Evolutionary conservation across 2,329 filamentous ascomycete genomes (phyloP).

Genomic region (Botryotinia narcissicola): DNA sequence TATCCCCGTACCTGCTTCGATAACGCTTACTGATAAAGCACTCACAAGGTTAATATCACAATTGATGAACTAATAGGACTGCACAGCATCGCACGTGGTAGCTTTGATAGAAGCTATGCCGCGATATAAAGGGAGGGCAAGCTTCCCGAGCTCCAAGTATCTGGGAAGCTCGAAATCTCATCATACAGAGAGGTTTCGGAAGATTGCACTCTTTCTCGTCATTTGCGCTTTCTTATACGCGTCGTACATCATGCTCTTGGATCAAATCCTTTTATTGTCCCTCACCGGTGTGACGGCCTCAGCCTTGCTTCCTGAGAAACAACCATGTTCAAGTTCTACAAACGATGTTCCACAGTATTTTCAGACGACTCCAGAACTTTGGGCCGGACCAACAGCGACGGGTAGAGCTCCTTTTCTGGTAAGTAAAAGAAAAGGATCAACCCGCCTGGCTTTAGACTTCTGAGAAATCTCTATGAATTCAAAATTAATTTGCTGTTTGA

Average conservation of each 20-base stretch:
- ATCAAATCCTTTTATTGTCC: constrained; percentile 13
- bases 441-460: too few relatives aligned
- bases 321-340: constrained; percentile 3
- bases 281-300: constrained; percentile 16
- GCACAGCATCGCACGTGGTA: not conserved
- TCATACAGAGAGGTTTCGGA: constrained; percentile 4
- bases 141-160: not conserved
- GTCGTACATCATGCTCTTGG: constrained; percentile 21
- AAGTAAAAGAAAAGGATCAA: not conserved
- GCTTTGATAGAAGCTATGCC: constrained; percentile 3
- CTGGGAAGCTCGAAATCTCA: not conserved
- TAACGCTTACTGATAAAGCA: not conserved
- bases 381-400: constrained; percentile 66
- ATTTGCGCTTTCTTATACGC: constrained; percentile 21
- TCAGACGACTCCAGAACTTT: constrained; percentile 58
- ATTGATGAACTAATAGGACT: not conserved
- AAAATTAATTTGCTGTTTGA: not conserved
- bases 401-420: constrained; percentile 63
- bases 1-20: not conserved
- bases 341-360: constrained; percentile 59
- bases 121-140: constrained; percentile 18
- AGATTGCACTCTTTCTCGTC: constrained; percentile 13
- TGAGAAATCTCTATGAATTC: not conserved
- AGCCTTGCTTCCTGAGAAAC: constrained; percentile 5
- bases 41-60: not conserved